Percentiles rank a stretch among this genome's conserved stretches.
phyloP scores from a whole-genome alignment of 208 protist genomes.

The Porcisia hertigi region DNA sequence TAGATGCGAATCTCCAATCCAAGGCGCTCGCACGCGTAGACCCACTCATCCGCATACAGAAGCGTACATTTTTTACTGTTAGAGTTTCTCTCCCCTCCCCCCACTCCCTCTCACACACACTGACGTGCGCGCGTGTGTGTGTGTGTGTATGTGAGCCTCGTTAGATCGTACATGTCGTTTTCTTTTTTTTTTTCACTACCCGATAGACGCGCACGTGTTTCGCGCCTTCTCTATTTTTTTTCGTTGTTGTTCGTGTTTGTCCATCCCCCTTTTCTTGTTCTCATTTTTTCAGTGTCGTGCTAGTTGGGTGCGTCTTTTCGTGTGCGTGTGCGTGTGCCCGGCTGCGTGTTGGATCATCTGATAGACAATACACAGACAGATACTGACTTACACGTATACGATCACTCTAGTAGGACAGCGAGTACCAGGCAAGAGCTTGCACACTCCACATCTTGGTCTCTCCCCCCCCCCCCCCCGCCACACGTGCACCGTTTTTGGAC shows the following conservation, averaged over 20 bases:
- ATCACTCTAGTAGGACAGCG: not conserved
- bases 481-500: not conserved
- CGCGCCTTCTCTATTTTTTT: not conserved
- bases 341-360: not conserved
- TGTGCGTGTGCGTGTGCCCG: not conserved
- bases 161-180: not conserved
- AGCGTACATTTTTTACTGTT: constrained; percentile 8
- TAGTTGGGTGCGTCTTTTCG: not conserved
- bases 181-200: no score
- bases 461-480: not conserved
- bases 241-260: not conserved
- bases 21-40: not conserved
- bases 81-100: not conserved
- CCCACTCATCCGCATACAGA: not conserved
- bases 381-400: not conserved
- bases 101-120: not conserved
- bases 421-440: not conserved
- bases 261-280: no score
- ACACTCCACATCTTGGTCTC: not conserved
- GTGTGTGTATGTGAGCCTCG: not conserved
- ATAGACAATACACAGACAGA: not conserved
- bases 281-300: no score
- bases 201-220: not conserved
- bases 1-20: not conserved
- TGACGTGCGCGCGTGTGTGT: not conserved